Evolutionary conservation across 2,329 filamentous ascomycete genomes (phyloP).

Genomic region (Stachybotrys echinatus): DNA sequence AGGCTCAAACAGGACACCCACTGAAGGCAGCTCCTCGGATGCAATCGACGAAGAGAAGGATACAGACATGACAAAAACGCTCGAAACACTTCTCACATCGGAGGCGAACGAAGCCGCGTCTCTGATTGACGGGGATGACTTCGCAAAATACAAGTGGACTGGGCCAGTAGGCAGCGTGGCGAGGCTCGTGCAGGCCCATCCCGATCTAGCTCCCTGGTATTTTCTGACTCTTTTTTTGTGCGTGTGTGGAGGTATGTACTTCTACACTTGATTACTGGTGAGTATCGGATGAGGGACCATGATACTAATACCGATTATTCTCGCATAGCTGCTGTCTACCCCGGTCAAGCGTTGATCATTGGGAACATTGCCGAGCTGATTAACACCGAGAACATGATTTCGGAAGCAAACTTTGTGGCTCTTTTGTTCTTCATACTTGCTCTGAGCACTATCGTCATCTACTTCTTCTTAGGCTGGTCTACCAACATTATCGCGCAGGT

Average conservation of each 20-base stretch:
- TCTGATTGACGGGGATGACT: background rate
- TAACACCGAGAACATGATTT: conserved; percentile 23
- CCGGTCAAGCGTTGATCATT: conserved; percentile 38
- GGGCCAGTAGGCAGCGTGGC: background rate
- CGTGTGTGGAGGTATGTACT: conserved; percentile 17
- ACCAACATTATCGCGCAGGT: conserved; percentile 27
- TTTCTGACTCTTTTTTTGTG: conserved; percentile 14
- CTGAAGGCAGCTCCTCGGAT: background rate
- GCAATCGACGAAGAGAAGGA: background rate
- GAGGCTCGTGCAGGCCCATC: background rate
- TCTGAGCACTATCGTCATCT: conserved; percentile 36
- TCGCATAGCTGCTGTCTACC: conserved; percentile 26
- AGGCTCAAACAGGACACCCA: too few species aligned
- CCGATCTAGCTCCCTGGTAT: background rate
- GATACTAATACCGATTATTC: background rate
- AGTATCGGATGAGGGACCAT: background rate
- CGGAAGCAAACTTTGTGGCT: conserved; percentile 45
- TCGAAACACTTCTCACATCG: background rate
- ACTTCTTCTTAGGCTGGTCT: conserved; percentile 31
- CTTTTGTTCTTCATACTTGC: conserved; percentile 51
- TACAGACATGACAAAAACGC: background rate
- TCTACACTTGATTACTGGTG: background rate
- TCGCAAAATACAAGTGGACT: background rate
- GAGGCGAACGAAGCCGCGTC: background rate
- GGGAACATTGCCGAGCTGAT: conserved; percentile 37